Evolutionary conservation across 306 rosid species (phyloP).

Genomic region (Alnus glutinosa): DNA sequence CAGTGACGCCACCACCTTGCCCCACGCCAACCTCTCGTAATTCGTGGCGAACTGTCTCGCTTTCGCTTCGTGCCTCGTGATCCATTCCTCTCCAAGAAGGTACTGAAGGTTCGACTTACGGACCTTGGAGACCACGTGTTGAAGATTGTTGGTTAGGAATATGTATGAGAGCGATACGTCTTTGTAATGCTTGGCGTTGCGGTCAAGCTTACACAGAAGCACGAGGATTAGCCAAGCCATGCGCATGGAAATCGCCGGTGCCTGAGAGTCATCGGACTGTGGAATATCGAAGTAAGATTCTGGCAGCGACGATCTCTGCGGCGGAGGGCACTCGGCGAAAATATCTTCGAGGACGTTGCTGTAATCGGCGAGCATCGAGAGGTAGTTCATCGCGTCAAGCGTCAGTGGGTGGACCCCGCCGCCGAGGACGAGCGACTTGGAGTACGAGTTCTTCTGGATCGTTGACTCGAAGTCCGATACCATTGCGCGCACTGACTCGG

Average conservation of each 20-base stretch:
- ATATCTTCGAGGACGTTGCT: slow-evolving; percentile 48
- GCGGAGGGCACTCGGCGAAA: slow-evolving; percentile 41
- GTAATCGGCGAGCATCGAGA: slow-evolving; percentile 61
- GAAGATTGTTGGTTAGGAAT: slow-evolving; percentile 66
- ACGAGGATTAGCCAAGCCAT: slow-evolving; percentile 58
- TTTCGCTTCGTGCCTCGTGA: slow-evolving; percentile 45
- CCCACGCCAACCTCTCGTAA: slow-evolving; percentile 62
- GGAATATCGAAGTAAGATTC: slow-evolving; percentile 45
- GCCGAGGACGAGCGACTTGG: slow-evolving; percentile 28
- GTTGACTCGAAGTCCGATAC: slow-evolving; percentile 47
- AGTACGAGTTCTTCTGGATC: slow-evolving; percentile 47
- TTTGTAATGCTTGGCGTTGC: slow-evolving; percentile 53
- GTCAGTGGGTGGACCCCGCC: slow-evolving; percentile 58
- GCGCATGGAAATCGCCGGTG: slow-evolving; percentile 27
- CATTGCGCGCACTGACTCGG: slow-evolving; percentile 37
- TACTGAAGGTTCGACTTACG: slow-evolving; percentile 52
- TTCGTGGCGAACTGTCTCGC: slow-evolving; percentile 38
- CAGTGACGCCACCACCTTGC: slow-evolving; percentile 46
- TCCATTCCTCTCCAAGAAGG: slow-evolving; percentile 71
- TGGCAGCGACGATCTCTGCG: slow-evolving; percentile 26
- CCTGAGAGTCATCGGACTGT: slow-evolving; percentile 22
- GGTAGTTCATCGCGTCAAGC: slow-evolving; percentile 40
- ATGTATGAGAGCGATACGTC: slow-evolving; percentile 55
- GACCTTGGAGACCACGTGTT: slow-evolving; percentile 43
- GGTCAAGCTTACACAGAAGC: slow-evolving; percentile 70